Evolutionary conservation across 2,329 filamentous ascomycete species (phyloP).

Genomic region (Exophiala mesophila): DNA sequence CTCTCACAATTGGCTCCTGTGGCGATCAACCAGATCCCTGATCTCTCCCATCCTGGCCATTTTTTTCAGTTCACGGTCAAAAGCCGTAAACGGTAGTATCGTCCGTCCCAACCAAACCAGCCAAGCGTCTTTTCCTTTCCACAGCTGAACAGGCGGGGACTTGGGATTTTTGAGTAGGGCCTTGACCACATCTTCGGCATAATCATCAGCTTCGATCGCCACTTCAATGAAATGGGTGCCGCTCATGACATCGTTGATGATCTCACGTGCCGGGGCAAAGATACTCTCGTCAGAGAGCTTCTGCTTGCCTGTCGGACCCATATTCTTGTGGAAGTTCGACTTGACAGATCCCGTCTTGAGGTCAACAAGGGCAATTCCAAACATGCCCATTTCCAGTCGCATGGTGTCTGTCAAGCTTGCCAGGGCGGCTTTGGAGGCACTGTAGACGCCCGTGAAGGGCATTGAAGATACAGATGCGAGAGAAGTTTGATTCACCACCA

Average conservation of each 20-base stretch:
- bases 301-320: not conserved
- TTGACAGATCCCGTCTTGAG: slow-evolving; percentile 26
- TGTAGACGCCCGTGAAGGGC: slow-evolving; percentile 33
- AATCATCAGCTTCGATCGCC: not conserved
- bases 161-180: not conserved
- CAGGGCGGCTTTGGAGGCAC: slow-evolving; percentile 31
- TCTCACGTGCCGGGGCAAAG: slow-evolving; percentile 7
- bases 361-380: slow-evolving; percentile 29
- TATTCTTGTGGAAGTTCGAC: slow-evolving; percentile 17
- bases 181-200: not conserved
- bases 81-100: not conserved
- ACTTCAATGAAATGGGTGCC: not conserved
- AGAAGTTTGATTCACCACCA: slow-evolving; percentile 37
- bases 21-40: not conserved
- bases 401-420: slow-evolving; percentile 28
- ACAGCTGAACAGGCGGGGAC: not conserved
- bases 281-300: slow-evolving; percentile 4
- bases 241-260: slow-evolving; percentile 3
- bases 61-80: not conserved
- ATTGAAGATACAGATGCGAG: slow-evolving; percentile 27
- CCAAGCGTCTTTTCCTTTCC: not conserved
- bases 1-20: not conserved
- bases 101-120: not conserved
- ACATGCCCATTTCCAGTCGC: slow-evolving; percentile 30
- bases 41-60: slow-evolving; percentile 1